These are phyloP conservation scores for Didymella exigua DNA, from an alignment of 2,329 filamentous ascomycete species.

Conservation along the genomic window DNA sequence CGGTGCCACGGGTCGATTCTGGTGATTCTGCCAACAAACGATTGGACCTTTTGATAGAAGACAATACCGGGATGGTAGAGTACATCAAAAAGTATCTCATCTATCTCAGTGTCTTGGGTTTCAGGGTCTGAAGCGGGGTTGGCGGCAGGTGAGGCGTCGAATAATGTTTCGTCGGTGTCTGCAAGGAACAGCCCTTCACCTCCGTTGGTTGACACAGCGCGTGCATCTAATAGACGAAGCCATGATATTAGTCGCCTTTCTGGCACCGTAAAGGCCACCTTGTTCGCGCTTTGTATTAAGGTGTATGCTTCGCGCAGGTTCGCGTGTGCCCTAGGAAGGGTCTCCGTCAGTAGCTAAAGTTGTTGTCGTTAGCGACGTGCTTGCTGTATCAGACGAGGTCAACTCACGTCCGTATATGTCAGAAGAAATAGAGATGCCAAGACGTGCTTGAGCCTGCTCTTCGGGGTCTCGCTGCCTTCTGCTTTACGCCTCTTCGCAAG, in stretches of 20 bases:
- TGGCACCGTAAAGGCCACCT: constrained; percentile 30
- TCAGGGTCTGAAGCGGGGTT: constrained; percentile 37
- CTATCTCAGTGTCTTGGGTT: constrained; percentile 44
- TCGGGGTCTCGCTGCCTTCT: constrained; percentile 19
- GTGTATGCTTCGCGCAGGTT: constrained; percentile 58
- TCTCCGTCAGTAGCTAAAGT: constrained; percentile 33
- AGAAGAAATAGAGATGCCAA: constrained; percentile 61
- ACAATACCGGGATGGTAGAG: constrained; percentile 62
- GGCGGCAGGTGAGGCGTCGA: constrained; percentile 54
- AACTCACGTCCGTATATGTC: constrained; percentile 58
- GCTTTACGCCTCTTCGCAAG: constrained; percentile 23
- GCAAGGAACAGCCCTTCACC: constrained; percentile 61
- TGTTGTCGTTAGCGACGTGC: constrained; percentile 25
- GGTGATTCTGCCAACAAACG: constrained; percentile 63
- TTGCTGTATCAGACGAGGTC: background rate
- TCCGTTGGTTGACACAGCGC: constrained; percentile 60
- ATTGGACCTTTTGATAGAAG: constrained; percentile 65
- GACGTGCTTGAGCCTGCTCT: constrained; percentile 47
- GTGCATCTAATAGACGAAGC: constrained; percentile 61
- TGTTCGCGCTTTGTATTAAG: constrained; percentile 49
- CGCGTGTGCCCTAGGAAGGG: constrained; percentile 52
- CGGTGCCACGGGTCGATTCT: constrained; percentile 64
- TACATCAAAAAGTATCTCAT: constrained; percentile 61
- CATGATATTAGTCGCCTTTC: constrained; percentile 60
- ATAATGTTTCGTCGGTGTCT: constrained; percentile 55